Evolutionary conservation across 2,329 filamentous ascomycete genomes (phyloP).

Genomic region (Talaromyces sp.): DNA sequence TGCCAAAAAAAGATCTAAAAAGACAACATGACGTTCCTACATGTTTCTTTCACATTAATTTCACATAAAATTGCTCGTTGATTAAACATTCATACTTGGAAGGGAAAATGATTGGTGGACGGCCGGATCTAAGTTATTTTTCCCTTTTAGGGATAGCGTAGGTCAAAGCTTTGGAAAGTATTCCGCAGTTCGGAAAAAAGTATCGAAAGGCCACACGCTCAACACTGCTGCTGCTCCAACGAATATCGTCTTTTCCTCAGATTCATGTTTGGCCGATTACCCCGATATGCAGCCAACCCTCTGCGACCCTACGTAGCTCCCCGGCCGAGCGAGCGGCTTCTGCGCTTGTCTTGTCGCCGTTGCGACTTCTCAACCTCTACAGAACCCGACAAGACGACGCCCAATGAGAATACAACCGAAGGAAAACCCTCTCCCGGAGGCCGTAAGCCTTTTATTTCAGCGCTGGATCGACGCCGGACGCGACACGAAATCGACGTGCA

Average conservation of each 20-base stretch:
- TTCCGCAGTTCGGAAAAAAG: neutral
- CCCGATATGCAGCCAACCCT: conserved; percentile 7
- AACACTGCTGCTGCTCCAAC: neutral
- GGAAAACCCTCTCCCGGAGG: neutral
- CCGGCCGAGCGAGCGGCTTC: conserved; percentile 3
- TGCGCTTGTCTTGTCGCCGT: conserved; percentile 1
- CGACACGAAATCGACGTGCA: conserved; percentile 24
- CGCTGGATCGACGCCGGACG: neutral
- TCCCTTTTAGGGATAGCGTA: neutral
- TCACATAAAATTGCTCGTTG: neutral
- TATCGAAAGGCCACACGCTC: neutral
- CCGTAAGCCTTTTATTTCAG: neutral
- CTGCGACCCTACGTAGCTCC: conserved; percentile 10
- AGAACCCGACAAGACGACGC: neutral
- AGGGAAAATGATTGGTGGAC: neutral
- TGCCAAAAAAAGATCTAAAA: neutral
- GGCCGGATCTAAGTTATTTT: neutral
- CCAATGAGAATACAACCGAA: neutral
- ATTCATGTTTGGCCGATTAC: conserved; percentile 11
- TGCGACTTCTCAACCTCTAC: conserved; percentile 6
- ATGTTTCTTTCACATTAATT: neutral
- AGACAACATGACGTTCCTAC: neutral
- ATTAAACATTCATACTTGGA: neutral
- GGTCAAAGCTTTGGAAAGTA: neutral
- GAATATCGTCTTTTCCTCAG: neutral